Base-by-base conservation (phyloP, 345 rosid species). In the Camelina hispida region DNA sequence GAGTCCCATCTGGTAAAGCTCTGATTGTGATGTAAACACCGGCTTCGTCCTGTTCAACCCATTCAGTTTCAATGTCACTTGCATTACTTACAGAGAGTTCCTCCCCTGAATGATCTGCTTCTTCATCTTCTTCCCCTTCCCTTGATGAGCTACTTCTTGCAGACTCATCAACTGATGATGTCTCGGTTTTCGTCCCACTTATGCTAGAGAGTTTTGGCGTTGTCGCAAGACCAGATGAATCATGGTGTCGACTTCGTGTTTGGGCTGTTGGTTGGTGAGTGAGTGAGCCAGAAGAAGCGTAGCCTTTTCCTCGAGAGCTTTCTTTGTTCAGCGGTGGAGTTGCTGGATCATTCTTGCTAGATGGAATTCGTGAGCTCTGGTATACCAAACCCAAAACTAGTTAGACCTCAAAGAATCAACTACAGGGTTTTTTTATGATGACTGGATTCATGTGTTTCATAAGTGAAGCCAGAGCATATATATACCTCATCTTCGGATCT, bases 11-110 rank as follows among this genome's bases (percentile, higher is more conserved):
- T 14, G 90, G 93, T 55, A 88, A 80, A 51, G 84, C 88, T 84
- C 91, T 83, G 73, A 93, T 87, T 9, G 97, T 93, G 73, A 93
- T 88, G 76, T 93, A 93, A n/a, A 93, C 93, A 40, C 98, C 98
- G 0, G 91, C 90, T 80, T 93, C 96, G 57, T 93, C 98, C 81
- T 91, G 96, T 73, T 91, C 98, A 7, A 93, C 91, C 98, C 99
- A 92, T 81, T 95, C 97, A 5, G 90, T 81, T 63, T 95, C 99
- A 73, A 76, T 67, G 57, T 95, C 99, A 69, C 99, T 94, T 5
- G 97, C 97, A 87, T 90, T 90, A 60, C 99, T 89, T 51, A 92
- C 46, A 16, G 99, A 95, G 60, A 90, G 84, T 78, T 90, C 97
- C 46, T 84, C 93, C 2, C 4, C 28, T 25, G 96, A 88, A 57